phyloP scores from a whole-genome alignment of 2,329 filamentous ascomycete genomes.

The Aspergillus persii region DNA sequence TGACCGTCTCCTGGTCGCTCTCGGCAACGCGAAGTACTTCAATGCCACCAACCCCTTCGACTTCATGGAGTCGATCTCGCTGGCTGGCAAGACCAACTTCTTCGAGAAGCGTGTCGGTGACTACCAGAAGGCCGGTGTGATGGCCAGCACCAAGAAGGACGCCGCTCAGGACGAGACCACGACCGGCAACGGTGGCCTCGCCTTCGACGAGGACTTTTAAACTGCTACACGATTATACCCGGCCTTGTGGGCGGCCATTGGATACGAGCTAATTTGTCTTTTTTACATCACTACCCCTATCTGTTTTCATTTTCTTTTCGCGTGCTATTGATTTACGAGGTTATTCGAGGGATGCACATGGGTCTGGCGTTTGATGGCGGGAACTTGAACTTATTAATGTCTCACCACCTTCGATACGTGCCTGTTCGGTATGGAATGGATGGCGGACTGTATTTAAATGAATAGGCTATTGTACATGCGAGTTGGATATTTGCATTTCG shows the following conservation, averaged over 20 bases:
- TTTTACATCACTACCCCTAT: constrained; percentile 16
- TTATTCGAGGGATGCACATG: constrained; percentile 33
- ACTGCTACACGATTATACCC: constrained; percentile 29
- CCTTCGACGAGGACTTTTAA: constrained; percentile 97
- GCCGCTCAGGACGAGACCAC: constrained; percentile 49
- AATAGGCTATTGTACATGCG: constrained; percentile 22
- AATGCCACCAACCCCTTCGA: constrained; percentile 94
- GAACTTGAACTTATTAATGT: constrained; percentile 11
- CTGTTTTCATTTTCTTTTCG: constrained; percentile 1
- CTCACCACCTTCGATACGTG: constrained; percentile 5
- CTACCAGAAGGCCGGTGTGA: constrained; percentile 99
- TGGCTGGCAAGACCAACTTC: constrained; percentile 99
- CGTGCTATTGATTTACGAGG: constrained; percentile 29
- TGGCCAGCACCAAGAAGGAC: constrained; percentile 83
- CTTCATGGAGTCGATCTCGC: constrained; percentile 99
- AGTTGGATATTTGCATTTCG: constrained; percentile 13
- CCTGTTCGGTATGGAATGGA: constrained; percentile 7
- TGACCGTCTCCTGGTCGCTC: constrained; percentile 85
- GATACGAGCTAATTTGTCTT: constrained; percentile 27
- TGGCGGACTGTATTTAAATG: constrained; percentile 19
- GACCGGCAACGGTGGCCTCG: constrained; percentile 68
- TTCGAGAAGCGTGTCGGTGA: constrained; percentile 99
- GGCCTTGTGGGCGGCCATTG: constrained; percentile 12
- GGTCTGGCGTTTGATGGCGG: constrained; percentile 31
- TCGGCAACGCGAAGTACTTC: constrained; percentile 94